Conservation (phyloP, 495 filamentous ascomycete genomes). For the Cryomyces antarcticus region DNA sequence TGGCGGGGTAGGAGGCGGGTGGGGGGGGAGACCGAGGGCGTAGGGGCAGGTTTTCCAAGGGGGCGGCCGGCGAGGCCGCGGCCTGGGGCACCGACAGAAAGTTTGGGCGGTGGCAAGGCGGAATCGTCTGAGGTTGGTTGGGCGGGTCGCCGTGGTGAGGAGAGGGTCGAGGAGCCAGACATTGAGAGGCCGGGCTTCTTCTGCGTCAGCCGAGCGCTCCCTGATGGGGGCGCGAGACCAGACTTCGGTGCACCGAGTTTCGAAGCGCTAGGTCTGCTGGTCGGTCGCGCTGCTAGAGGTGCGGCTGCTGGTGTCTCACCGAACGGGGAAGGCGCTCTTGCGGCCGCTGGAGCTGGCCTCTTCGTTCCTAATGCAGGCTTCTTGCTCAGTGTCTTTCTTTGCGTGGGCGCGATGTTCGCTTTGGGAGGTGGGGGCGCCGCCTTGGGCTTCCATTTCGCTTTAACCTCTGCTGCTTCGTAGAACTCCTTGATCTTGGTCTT, state of each 20-base stretch:
- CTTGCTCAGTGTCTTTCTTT: slow-evolving; percentile 19
- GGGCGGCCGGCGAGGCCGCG: slow-evolving; percentile 73
- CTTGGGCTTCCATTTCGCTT: slow-evolving; percentile 93
- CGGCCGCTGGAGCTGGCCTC: slow-evolving; percentile 27
- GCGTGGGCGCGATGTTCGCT: slow-evolving; percentile 23
- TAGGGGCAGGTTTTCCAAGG: slow-evolving; percentile 51
- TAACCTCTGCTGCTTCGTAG: slow-evolving; percentile 79
- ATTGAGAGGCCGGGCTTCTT: slow-evolving; percentile 38
- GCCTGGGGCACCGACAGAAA: slow-evolving; percentile 37
- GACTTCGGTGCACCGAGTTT: slow-evolving; percentile 49
- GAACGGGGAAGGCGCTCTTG: slow-evolving; percentile 34
- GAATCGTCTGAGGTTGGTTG: slow-evolving; percentile 36
- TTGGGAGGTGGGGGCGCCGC: slow-evolving; percentile 47
- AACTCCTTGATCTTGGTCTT: slow-evolving; percentile 95
- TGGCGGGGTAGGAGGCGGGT: slow-evolving; percentile 18
- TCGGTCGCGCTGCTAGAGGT: slow-evolving; percentile 32
- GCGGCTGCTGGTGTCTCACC: slow-evolving; percentile 28
- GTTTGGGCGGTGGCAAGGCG: slow-evolving; percentile 37
- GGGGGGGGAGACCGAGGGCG: slow-evolving; percentile 20
- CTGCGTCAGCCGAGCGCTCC: slow-evolving; percentile 20
- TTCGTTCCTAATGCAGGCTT: slow-evolving; percentile 20
- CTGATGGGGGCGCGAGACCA: slow-evolving; percentile 32
- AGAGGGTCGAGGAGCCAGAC: slow-evolving; percentile 18
- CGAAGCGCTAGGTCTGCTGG: slow-evolving; percentile 36
- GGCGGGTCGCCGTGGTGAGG: slow-evolving; percentile 29